Evolutionary conservation across 257 asterid species (phyloP), one percentile per base, ranked within the genome.

Genomic region (Marsdenia floribunda): DNA sequence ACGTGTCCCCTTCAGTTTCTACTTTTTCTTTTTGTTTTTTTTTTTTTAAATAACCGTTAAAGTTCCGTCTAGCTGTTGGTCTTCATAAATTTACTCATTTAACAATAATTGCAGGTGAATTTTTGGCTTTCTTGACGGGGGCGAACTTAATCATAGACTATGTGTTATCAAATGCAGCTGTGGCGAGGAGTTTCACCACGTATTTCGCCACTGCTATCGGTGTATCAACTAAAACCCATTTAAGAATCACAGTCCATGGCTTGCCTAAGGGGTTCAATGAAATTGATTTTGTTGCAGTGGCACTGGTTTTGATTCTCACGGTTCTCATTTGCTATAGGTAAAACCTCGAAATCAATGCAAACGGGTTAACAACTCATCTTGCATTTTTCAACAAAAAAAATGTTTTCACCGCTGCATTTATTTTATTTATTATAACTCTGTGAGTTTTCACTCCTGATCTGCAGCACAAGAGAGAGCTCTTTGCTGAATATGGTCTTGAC

Each of bases 111-210:
- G 73, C 85, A 86, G 90, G 90, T 3, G 98, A 94, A 75, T 94
- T 94, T 78, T 68, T 87, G 63, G 98, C 98, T 0, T 94, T 92
- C 66, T 38, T 94, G 46, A 89, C 98, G 26, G 98, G 97, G 15
- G 89, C 97, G 4, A 94, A 94, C 82, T 83, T 94, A 78, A 83
- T 94, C 10, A 82, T 86, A 67, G 98, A 94, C 72, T 94, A 94
- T 70, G 98, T 94, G 6, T 46, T 94, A 79, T 94, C 98, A 72
- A 94, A 94, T 81, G 99, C 99, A 16, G 99, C 97, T 0, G 97
- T 88, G 75, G 97, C 99, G 33, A 88, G 99, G 77, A 88, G 97
- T 12, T 90, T 94, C 88, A 94, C 99, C 3, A 90, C 84, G 12
- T 94, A 94, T 74, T 73, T 92, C 2, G 90, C 86, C 79, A 88